Evolutionary conservation across 208 protist genomes (phyloP), one percentile per base, ranked within the genome.

Genomic region (Tritrichomonas foetus): DNA sequence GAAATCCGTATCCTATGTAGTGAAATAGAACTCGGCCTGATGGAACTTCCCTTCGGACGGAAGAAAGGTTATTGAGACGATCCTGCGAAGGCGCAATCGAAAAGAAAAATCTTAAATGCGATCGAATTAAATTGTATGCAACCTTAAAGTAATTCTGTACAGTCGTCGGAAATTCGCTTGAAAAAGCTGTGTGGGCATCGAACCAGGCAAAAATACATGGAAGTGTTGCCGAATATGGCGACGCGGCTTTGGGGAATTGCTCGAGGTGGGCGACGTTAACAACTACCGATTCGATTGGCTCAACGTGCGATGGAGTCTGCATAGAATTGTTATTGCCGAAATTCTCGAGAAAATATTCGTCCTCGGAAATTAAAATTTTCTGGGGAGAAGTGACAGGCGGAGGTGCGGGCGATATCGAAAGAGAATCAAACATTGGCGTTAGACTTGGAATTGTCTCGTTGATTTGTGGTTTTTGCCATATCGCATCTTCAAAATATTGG

Each of bases 91-190:
- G 74, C 3, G 74, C 74, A 50, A 82, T 82, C 3, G 74, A 82
- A 53, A 82, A 82, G 74, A 82, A 82, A 82, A 82, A 82, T 82
- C 74, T 47, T 5, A 82, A 47, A 47, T 82, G n/a, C 8, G 8
- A 36, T 11, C 74, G 74, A 53, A 82, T 82, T 33, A 0, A n/a
- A 44, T 82, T 25, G 22, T 82, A 82, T 50, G 33, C 25, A 41
- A n/a, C 50, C 39, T 53, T 82, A 25, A 82, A 82, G 30, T 82
- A 82, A n/a, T 0, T 82, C 30, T 82, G 74, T 50, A 82, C 41
- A 27, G 74, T 82, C 3, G 74, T 82, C 5, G 33, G 74, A 53
- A 50, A 82, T 50, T 82, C 74, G 9, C 41, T 50, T 53, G 74
- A 50, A 36, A 82, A 82, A 25, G 74, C n/a, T 11, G 33, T 82